Conservation (phyloP, 805 yeast species). For the Barnettozyma wickerhamii region DNA sequence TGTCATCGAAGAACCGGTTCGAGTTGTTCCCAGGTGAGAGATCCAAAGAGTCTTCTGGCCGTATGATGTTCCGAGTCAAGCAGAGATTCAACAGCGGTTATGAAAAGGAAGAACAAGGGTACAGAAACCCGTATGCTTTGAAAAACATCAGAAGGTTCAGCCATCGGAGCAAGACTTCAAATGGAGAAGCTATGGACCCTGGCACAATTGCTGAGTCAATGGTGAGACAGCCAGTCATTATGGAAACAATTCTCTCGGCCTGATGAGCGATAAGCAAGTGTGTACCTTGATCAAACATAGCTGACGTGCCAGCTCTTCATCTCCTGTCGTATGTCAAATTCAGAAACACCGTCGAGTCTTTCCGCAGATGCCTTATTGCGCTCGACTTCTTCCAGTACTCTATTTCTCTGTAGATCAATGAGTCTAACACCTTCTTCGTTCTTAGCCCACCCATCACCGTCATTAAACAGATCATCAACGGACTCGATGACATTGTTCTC, state of each 20-base stretch:
- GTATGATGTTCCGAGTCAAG: conserved; percentile 5
- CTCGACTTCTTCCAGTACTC: conserved; percentile 3
- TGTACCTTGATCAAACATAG: not conserved
- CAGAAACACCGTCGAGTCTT: conserved; percentile 5
- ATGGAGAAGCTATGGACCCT: no score
- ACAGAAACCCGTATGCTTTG: conserved; percentile 1
- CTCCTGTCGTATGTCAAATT: conserved; percentile 19
- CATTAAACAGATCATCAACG: conserved; percentile 67
- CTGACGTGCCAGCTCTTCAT: conserved; percentile 37
- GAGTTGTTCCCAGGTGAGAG: conserved; percentile 1
- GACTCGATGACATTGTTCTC: conserved; percentile 67
- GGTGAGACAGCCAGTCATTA: no score
- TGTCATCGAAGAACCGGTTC: conserved; percentile 3
- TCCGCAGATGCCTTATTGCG: not conserved
- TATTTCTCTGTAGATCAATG: conserved; percentile 30
- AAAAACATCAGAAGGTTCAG: conserved; percentile 1
- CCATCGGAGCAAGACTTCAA: not conserved
- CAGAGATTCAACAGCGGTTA: conserved; percentile 5
- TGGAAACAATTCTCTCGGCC: no score
- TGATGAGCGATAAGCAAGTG: not conserved
- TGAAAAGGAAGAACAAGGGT: not conserved
- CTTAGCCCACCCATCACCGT: conserved; percentile 65
- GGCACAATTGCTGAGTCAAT: no score
- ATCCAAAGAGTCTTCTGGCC: not conserved
- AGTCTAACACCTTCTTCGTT: conserved; percentile 41